phyloP scores from a whole-genome alignment of 176 grass and related monocot genomes.

The Zoysia japonica region DNA sequence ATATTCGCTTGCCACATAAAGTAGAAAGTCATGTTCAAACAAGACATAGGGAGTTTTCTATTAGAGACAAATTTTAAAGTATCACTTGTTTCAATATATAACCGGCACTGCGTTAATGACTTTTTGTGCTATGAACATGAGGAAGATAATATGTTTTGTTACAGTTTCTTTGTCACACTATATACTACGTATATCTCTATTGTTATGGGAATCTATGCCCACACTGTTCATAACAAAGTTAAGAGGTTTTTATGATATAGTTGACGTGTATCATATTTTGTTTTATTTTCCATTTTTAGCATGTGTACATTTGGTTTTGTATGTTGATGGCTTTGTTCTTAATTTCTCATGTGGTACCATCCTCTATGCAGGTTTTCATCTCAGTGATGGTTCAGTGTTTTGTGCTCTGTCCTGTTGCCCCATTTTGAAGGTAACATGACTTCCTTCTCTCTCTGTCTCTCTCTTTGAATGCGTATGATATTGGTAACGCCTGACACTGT shows the following conservation, averaged over 20 bases:
- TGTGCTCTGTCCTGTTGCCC: slow-evolving; percentile 88
- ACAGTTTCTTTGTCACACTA: not conserved
- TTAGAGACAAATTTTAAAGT: not conserved
- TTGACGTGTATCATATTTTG: slow-evolving; percentile 27
- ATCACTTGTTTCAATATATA: slow-evolving; percentile 17
- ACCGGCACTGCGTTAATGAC: not conserved
- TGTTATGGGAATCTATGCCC: not conserved
- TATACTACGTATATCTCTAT: not conserved
- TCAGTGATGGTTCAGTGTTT: slow-evolving; percentile 84
- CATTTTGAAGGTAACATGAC: slow-evolving; percentile 83
- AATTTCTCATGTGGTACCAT: slow-evolving; percentile 35
- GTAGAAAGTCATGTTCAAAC: not conserved
- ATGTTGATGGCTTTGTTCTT: slow-evolving; percentile 17
- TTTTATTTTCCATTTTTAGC: slow-evolving; percentile 24
- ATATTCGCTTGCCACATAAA: not conserved
- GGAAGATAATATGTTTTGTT: not conserved
- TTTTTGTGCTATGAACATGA: too few relatives aligned
- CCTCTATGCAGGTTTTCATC: slow-evolving; percentile 74
- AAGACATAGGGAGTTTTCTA: slow-evolving; percentile 11
- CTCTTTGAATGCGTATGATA: slow-evolving; percentile 11
- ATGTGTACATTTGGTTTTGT: slow-evolving; percentile 5
- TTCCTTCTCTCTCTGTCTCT: not conserved
- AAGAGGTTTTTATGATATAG: not conserved
- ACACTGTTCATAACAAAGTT: not conserved
- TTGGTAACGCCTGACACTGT: slow-evolving; percentile 23